A percentile compares a stretch with the other conserved stretches of the same genome.
Evolutionary conservation across 1,284 basidiomycete species (phyloP).

Genomic region (Boletus sp.): DNA sequence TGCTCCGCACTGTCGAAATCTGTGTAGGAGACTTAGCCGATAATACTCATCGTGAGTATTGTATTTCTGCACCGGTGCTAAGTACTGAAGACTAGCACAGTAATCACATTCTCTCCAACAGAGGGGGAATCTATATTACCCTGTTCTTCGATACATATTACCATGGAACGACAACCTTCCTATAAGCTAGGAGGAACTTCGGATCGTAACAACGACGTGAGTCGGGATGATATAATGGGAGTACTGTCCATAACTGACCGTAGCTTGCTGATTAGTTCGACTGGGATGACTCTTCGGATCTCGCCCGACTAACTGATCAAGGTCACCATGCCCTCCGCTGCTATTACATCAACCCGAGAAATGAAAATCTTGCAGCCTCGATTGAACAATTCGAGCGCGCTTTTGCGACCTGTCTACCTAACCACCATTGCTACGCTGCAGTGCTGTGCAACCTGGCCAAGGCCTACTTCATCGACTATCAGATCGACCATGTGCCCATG

Average conservation of each 20-base stretch:
- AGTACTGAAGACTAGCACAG: neutral
- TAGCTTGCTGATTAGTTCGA: neutral
- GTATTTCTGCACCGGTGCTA: neutral
- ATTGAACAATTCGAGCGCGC: neutral
- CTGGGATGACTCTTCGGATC: neutral
- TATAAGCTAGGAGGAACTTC: neutral
- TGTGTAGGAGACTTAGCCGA: neutral
- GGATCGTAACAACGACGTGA: neutral
- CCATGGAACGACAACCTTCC: neutral
- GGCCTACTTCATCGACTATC: conserved; percentile 1
- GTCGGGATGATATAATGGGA: neutral
- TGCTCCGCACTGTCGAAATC: neutral
- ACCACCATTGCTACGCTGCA: neutral
- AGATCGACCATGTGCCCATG: neutral
- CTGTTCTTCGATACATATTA: neutral
- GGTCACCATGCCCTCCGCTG: neutral
- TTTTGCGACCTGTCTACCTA: neutral
- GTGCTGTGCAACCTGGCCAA: conserved; percentile 16
- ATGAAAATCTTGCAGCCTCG: neutral
- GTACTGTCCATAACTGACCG: neutral
- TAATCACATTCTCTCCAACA: neutral
- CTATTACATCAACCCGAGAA: neutral
- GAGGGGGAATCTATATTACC: neutral
- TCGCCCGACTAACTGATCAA: neutral
- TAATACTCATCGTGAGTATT: neutral